A percentile compares a stretch with the other conserved stretches of the same genome.
Evolutionary conservation across 2,329 filamentous ascomycete species (phyloP).

Genomic region (Botrytis sinoallii): DNA sequence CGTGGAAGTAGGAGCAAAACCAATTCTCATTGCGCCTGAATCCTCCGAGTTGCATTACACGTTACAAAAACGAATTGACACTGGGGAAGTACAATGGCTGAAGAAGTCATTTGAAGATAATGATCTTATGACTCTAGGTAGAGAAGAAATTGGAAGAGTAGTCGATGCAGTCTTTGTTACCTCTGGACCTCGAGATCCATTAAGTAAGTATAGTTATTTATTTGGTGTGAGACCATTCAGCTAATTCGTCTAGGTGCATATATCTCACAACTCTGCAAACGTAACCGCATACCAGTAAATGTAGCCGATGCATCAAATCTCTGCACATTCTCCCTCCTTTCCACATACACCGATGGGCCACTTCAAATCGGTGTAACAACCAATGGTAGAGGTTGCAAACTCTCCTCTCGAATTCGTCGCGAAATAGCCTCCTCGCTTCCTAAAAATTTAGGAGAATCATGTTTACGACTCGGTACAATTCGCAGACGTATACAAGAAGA

Average conservation of each 20-base stretch:
- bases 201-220: slow-evolving; percentile 34
- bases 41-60: slow-evolving; percentile 56
- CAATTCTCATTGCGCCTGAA: slow-evolving; percentile 73
- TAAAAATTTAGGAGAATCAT: slow-evolving; percentile 69
- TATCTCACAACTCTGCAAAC: slow-evolving; percentile 72
- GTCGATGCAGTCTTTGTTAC: slow-evolving; percentile 95
- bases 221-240: background rate
- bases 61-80: slow-evolving; percentile 62
- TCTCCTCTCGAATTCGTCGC: slow-evolving; percentile 82
- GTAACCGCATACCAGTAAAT: slow-evolving; percentile 86
- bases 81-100: slow-evolving; percentile 64
- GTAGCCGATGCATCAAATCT: slow-evolving; percentile 83
- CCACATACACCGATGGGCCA: slow-evolving; percentile 84
- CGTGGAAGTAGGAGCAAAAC: slow-evolving; percentile 75
- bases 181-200: slow-evolving; percentile 46
- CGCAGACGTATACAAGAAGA: slow-evolving; percentile 71
- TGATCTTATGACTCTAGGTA: slow-evolving; percentile 74
- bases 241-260: slow-evolving; percentile 49
- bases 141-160: slow-evolving; percentile 70
- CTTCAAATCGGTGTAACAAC: slow-evolving; percentile 95
- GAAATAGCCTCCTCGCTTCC: slow-evolving; percentile 84
- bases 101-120: slow-evolving; percentile 63
- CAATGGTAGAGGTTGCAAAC: slow-evolving; percentile 89
- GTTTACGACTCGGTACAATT: slow-evolving; percentile 71
- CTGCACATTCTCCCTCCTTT: slow-evolving; percentile 86